Evolutionary conservation across 2,329 filamentous ascomycete genomes (phyloP), one percentile per base, ranked within the genome.

Genomic region (Fusarium chlamydosporum): DNA sequence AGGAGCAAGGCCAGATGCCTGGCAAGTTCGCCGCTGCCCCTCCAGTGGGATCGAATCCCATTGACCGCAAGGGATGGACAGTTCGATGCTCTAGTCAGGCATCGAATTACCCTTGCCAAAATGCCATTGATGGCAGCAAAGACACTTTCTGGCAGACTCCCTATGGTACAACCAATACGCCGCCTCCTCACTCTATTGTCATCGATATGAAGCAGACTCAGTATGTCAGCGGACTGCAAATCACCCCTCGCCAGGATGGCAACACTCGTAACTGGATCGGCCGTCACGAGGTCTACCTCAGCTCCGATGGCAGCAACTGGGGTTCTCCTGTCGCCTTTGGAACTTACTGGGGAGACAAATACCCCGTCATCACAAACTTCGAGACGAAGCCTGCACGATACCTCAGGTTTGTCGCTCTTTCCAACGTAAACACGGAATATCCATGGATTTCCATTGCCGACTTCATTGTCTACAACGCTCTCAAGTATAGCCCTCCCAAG

Each of bases 361-460:
- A 65, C 12, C 56, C 53, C 12, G 65, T 66, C 7, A 57, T 64
- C 16, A 51, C 68, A 27, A 71, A 69, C 26, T 71, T 71, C 23
- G 68, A 71, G 37, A 69, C 68, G 12, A 48, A 60, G n/a, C 65
- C 57, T n/a, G 68, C 68, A 40, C 68, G 68, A 26, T 71, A 71
- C 16, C 57, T 71, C 16, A 68, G 68, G 11, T 56, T 71, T 5
- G 52, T 58, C 16, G 65, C 68, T 13, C 27, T 47, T 13, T 54
- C 68, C 7, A 68, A 71, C 27, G 57, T 54, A 2, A 42, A 64
- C 12, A 15, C 23, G 3, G 53, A 65, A 8, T 54, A 43, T 20
- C 65, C 68, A 2, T 71, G 68, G 68, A 66, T 66, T 20, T 43
- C 53, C n/a, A 71, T 71, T 20, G 57, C 68, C 9, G 68, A 71